Evolutionary conservation across 2,329 filamentous ascomycete genomes (phyloP).

Genomic region (Aspergillus sp.): DNA sequence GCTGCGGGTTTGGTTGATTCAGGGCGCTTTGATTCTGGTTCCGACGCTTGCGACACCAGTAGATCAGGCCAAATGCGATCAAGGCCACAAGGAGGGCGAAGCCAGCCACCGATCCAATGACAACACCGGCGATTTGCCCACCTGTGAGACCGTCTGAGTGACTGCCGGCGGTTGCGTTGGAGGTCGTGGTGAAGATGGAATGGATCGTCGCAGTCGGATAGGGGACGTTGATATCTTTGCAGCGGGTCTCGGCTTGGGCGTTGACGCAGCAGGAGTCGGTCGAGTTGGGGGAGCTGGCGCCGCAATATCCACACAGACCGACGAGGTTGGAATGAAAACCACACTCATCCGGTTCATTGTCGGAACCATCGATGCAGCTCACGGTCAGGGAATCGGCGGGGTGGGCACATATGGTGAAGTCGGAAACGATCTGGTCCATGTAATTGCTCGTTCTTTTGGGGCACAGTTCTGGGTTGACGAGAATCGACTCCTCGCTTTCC

Average conservation of each 20-base stretch:
- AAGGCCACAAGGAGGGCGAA: slow-evolving; percentile 67
- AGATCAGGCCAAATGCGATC: slow-evolving; percentile 58
- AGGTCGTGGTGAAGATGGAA: slow-evolving; percentile 63
- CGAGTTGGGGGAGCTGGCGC: slow-evolving; percentile 77
- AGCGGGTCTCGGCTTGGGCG: slow-evolving; percentile 71
- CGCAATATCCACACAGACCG: slow-evolving; percentile 86
- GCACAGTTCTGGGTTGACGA: slow-evolving; percentile 72
- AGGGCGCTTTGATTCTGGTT: slow-evolving; percentile 72
- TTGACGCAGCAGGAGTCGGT: slow-evolving; percentile 95
- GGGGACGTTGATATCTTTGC: slow-evolving; percentile 74
- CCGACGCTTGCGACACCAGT: slow-evolving; percentile 57
- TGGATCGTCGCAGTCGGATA: slow-evolving; percentile 59
- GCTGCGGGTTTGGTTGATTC: slow-evolving; percentile 79
- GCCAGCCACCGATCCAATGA: slow-evolving; percentile 74
- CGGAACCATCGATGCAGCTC: slow-evolving; percentile 70
- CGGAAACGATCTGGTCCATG: slow-evolving; percentile 77
- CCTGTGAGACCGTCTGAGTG: slow-evolving; percentile 61
- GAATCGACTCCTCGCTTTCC: slow-evolving; percentile 82
- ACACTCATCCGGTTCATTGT: slow-evolving; percentile 84
- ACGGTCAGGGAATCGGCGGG: slow-evolving; percentile 75
- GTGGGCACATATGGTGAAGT: slow-evolving; percentile 85
- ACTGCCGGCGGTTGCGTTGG: slow-evolving; percentile 51
- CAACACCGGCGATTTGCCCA: slow-evolving; percentile 89
- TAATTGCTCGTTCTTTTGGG: slow-evolving; percentile 64
- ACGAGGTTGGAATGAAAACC: slow-evolving; percentile 71